Evolutionary conservation across 1,284 basidiomycete species (phyloP).

Genomic region (Crucibulum cyathiforme): DNA sequence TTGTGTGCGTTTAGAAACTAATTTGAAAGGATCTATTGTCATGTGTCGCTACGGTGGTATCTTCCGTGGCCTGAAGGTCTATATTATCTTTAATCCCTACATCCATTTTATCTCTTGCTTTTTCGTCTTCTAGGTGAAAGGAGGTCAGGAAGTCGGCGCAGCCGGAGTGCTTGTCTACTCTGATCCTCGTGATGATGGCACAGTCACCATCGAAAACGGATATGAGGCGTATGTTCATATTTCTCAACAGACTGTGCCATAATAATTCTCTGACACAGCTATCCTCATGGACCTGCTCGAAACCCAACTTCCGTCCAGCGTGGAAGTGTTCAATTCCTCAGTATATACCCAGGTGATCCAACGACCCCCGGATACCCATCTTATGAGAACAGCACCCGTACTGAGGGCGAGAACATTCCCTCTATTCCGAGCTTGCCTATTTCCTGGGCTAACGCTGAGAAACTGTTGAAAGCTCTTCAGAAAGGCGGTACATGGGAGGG

Average conservation of each 20-base stretch:
- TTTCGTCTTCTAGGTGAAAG: constrained; percentile 60
- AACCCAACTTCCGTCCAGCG: constrained; percentile 87
- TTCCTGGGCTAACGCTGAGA: constrained; percentile 73
- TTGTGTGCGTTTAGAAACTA: constrained; percentile 51
- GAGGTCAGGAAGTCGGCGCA: constrained; percentile 84
- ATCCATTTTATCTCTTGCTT: background rate
- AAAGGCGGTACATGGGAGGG: constrained; percentile 44
- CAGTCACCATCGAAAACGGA: constrained; percentile 80
- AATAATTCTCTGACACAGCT: too few relatives aligned
- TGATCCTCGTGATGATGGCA: constrained; percentile 90
- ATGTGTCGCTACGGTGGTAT: constrained; percentile 81
- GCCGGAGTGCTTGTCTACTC: constrained; percentile 82
- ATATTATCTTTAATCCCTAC: background rate
- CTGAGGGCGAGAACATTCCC: constrained; percentile 75
- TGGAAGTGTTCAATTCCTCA: constrained; percentile 86
- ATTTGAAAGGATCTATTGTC: constrained; percentile 81
- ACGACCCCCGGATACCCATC: constrained; percentile 90
- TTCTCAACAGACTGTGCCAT: too few relatives aligned
- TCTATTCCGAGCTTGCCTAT: constrained; percentile 84
- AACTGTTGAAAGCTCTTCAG: constrained; percentile 65
- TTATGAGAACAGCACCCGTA: constrained; percentile 82
- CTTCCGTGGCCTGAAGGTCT: constrained; percentile 87
- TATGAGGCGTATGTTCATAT: constrained; percentile 53
- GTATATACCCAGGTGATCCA: constrained; percentile 85
- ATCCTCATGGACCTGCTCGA: constrained; percentile 88